A percentile compares a stretch with the other conserved stretches of the same genome.
Evolutionary conservation across 176 grass and related monocot species (phyloP).

Genomic region (Secale cereale): DNA sequence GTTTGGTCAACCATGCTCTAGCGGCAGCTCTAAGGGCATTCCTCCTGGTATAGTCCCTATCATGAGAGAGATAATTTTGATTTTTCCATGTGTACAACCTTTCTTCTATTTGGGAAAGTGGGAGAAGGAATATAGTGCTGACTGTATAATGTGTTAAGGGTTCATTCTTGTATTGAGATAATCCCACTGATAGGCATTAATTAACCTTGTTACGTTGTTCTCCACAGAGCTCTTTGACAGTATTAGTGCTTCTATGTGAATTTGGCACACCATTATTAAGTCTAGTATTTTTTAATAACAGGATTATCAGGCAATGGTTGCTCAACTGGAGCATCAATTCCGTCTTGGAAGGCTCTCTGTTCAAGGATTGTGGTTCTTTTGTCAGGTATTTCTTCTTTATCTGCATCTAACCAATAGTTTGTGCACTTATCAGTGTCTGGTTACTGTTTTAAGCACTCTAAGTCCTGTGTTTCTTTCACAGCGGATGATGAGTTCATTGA

Average conservation of each 20-base stretch:
- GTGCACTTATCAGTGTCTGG: not conserved
- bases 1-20: conserved; percentile 94
- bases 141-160: not conserved
- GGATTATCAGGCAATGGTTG: conserved; percentile 99
- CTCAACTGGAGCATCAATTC: conserved; percentile 93
- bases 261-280: conserved; percentile 5
- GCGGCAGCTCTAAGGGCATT: conserved; percentile 83
- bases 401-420: not conserved
- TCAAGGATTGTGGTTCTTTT: conserved; percentile 93
- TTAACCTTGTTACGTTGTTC: not conserved
- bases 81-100: not conserved
- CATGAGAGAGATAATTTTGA: not conserved
- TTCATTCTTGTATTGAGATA: conserved; percentile 10
- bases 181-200: not conserved
- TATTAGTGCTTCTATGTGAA: conserved; percentile 24
- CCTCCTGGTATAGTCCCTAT: conserved; percentile 60
- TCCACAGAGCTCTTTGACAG: not conserved
- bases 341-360: conserved; percentile 81
- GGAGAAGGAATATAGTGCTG: not conserved
- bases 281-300: conserved; percentile 31
- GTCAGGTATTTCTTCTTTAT: conserved; percentile 53
- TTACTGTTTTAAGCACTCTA: conserved; percentile 18
- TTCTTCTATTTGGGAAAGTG: not conserved
- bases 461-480: conserved; percentile 39
- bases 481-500: conserved; percentile 95